Base-by-base conservation (phyloP, 208 protist species). In the Trypanosomatidae sp. region DNA sequence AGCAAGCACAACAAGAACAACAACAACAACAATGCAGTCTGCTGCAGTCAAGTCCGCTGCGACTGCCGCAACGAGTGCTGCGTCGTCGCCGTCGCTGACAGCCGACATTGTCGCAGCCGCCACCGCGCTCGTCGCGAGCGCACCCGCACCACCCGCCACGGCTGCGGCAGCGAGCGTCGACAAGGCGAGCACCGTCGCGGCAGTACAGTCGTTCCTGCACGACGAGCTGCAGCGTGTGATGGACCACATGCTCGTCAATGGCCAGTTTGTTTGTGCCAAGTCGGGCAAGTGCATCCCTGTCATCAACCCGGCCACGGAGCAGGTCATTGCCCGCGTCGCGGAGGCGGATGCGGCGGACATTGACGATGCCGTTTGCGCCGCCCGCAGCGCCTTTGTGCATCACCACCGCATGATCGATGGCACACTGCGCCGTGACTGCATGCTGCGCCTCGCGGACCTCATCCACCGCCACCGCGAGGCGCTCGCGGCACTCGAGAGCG, bases 221-320 rank as follows among this genome's bases (percentile, higher is more conserved):
- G n/a, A n/a, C n/a, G n/a, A n/a, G n/a, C 41, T 74, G 30, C 56
- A 42, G n/a, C 58, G 57, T 58, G 64, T 84, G 33, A 66, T 64
- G 59, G 79, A 85, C 18, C 73, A 88, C 49, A 50, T 94, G 33
- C 74, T 92, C 41, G 94, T 96, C 58, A 75, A 84, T 45, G 71
- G 71, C 55, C 37, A 87, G 59, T 96, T 86, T 46, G 87, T 94
- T 1, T 43, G 72, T 0, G 60, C 75, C 5, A 21, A 67, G 2
- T 72, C 59, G 2, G 73, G 82, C 41, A 81, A 83, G 43, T 84
- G 63, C 21, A 76, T 96, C 53, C 47, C 61, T 39, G 81, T 77
- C 5, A 28, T 82, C 13, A 84, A 94, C 63, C 82, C 85, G 21
- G 59, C 79, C 6, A 88, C 60, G 13, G 87, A 83, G 43, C 30